Conservation (phyloP, 2,329 filamentous ascomycete species). For the Microthyrium microscopicum region DNA sequence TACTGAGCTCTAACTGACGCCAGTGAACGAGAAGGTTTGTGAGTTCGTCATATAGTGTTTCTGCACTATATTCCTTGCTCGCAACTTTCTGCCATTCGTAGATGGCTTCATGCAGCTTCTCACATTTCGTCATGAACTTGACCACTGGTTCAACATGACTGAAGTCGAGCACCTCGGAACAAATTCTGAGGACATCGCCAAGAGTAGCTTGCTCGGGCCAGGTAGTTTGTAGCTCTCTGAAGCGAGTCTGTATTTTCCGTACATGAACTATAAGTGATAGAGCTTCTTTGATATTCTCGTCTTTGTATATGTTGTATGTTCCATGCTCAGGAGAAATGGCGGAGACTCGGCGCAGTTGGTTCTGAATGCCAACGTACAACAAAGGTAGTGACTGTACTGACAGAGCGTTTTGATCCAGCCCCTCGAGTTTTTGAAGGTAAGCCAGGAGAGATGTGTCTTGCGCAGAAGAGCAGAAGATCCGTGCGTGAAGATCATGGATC, state of each 20-base stretch:
- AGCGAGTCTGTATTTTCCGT: constrained; percentile 51
- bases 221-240: constrained; percentile 46
- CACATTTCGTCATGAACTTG: constrained; percentile 68
- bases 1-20: constrained; percentile 79
- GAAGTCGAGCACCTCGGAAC: constrained; percentile 58
- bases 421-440: background rate
- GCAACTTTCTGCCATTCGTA: constrained; percentile 95
- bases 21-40: constrained; percentile 73
- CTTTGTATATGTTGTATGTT: constrained; percentile 75
- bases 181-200: constrained; percentile 58
- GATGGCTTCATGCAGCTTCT: constrained; percentile 70
- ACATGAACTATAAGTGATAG: constrained; percentile 56
- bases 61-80: constrained; percentile 58
- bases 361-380: too few species aligned
- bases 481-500: constrained; percentile 4
- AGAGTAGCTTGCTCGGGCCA: constrained; percentile 67
- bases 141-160: constrained; percentile 70
- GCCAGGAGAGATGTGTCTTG: background rate
- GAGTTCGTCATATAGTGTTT: constrained; percentile 55
- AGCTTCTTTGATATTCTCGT: constrained; percentile 60
- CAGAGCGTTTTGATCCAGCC: background rate
- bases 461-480: constrained; percentile 6
- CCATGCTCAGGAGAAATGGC: constrained; percentile 36
- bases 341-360: constrained; percentile 32
- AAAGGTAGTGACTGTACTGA: too few species aligned